Conservation (phyloP, 768 basidiomycete species). For the Hirschioporus abietinus region DNA sequence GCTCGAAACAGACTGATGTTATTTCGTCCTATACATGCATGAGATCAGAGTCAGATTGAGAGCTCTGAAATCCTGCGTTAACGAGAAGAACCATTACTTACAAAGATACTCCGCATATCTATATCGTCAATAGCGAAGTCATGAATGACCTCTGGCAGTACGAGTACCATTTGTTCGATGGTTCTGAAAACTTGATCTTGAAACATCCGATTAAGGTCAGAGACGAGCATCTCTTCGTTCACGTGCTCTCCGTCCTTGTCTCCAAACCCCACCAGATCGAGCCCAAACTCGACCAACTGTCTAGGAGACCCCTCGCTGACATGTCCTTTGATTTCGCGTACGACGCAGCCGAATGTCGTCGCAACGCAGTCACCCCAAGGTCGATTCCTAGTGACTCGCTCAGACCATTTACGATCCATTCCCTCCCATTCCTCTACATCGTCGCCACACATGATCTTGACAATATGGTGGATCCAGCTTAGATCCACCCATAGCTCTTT, state of each 20-base stretch:
- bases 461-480: background rate
- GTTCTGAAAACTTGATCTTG: no score
- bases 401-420: background rate
- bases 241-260: no score
- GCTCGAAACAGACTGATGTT: background rate
- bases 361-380: background rate
- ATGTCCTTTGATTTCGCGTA: background rate
- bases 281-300: no score
- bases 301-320: no score
- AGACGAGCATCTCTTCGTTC: no score
- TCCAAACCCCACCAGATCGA: no score
- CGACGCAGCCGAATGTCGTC: background rate
- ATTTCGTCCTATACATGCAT: background rate
- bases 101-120: no score
- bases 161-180: no score
- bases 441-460: background rate
- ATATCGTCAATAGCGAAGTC: no score
- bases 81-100: no score
- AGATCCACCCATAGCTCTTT: background rate
- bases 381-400: background rate
- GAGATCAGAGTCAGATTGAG: background rate
- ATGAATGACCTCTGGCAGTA: no score
- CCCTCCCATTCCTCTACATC: background rate
- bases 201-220: no score
- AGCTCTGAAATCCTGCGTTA: background rate